These are phyloP conservation scores for Sphagnum fallax DNA, from an alignment of 228 moss, liverwort and hornwort species.

Conservation along the genomic window DNA sequence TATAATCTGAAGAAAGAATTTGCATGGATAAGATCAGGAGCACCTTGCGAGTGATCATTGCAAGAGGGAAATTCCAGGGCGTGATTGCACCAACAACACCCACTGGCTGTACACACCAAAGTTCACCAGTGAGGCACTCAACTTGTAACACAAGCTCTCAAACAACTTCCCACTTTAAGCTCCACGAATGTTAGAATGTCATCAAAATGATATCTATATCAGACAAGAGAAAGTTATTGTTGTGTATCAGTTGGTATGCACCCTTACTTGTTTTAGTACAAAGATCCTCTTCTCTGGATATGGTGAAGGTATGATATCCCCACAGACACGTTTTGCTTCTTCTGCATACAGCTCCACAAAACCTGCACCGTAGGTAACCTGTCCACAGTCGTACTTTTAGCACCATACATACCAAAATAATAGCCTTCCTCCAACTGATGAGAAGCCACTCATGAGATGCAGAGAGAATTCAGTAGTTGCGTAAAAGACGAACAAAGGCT, in stretches of 20 bases:
- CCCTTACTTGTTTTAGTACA: slow-evolving; percentile 78
- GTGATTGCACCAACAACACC: slow-evolving; percentile 97
- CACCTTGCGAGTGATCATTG: slow-evolving; percentile 99
- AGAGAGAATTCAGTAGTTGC: too few relatives aligned
- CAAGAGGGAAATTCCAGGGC: slow-evolving; percentile 98
- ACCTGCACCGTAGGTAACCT: slow-evolving; percentile 86
- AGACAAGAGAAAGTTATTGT: too few relatives aligned
- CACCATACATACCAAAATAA: background rate
- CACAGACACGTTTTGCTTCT: slow-evolving; percentile 84
- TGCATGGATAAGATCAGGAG: background rate
- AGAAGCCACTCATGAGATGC: too few relatives aligned
- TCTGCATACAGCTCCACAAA: slow-evolving; percentile 99
- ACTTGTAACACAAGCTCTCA: background rate
- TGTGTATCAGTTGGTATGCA: too few relatives aligned
- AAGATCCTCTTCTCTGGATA: slow-evolving; percentile 70
- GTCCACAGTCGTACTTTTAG: slow-evolving; percentile 24
- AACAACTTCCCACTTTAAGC: background rate
- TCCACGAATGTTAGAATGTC: background rate
- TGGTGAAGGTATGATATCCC: slow-evolving; percentile 86
- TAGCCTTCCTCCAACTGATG: too few relatives aligned
- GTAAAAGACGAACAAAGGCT: too few relatives aligned
- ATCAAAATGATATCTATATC: too few relatives aligned
- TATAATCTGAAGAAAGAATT: too few relatives aligned
- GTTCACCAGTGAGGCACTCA: background rate
- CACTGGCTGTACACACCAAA: slow-evolving; percentile 60